These are phyloP conservation scores for Solanum bukasovii DNA, from an alignment of 257 asterid species.

Conservation along the genomic window DNA sequence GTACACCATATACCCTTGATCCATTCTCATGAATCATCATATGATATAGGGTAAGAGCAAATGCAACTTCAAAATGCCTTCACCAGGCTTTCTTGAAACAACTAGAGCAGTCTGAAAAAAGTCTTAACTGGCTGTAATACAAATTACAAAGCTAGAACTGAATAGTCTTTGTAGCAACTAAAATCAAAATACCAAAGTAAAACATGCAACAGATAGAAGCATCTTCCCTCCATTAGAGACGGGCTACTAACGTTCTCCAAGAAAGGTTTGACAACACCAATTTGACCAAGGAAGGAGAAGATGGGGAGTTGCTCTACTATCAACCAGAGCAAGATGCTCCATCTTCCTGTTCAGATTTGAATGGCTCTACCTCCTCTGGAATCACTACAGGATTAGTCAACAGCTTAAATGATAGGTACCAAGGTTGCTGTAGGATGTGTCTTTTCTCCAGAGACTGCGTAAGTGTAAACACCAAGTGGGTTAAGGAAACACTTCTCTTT, in stretches of 20 bases:
- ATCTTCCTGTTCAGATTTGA: not conserved
- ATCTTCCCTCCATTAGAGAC: not conserved
- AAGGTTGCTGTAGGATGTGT: not conserved
- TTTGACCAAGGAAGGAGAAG: not conserved
- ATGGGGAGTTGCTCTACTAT: not conserved
- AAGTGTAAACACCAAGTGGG: not conserved
- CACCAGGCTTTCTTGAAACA: not conserved
- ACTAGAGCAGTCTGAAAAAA: not conserved
- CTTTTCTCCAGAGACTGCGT: not conserved
- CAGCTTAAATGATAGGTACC: not conserved
- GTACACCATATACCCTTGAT: not conserved
- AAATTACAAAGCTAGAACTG: not conserved
- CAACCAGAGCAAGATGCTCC: not conserved
- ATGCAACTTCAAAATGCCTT: not conserved
- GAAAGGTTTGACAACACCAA: not conserved
- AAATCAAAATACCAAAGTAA: not conserved
- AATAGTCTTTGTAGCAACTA: not conserved
- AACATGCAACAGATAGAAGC: not conserved
- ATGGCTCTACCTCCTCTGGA: slow-evolving; percentile 30
- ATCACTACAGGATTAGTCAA: slow-evolving; percentile 35
- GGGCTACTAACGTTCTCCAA: not conserved
- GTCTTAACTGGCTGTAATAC: not conserved
- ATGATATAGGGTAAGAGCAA: not conserved
- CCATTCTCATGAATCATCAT: not conserved
- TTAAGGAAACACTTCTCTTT: not conserved